Conservation (phyloP, 352 stramenopile species). For the Globisporangium paddicum region DNA sequence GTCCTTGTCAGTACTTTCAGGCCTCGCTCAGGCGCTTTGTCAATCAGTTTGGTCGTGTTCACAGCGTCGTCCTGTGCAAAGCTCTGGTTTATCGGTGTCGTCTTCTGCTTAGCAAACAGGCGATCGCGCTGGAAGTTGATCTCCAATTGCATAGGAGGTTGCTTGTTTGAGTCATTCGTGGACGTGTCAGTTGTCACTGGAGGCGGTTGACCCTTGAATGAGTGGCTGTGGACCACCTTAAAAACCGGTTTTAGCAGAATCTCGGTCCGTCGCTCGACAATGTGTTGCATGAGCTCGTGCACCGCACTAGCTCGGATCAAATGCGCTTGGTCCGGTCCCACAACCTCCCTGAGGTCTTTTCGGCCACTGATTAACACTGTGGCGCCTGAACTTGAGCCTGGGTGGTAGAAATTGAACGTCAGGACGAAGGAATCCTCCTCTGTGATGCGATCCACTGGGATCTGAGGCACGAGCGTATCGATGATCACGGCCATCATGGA, state of each 20-base stretch:
- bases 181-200: background rate
- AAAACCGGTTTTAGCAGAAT: conserved; percentile 11
- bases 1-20: conserved; percentile 56
- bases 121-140: conserved; percentile 49
- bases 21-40: conserved; percentile 37
- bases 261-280: conserved; percentile 41
- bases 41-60: conserved; percentile 61
- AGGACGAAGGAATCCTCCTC: conserved; percentile 55
- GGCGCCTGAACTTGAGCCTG: conserved; percentile 27
- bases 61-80: conserved; percentile 22
- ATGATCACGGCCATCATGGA: conserved; percentile 47
- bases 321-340: conserved; percentile 39
- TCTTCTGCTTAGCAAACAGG: conserved; percentile 66
- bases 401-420: conserved; percentile 57
- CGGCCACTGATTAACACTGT: conserved; percentile 28
- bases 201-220: conserved; percentile 7
- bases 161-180: background rate
- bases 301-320: conserved; percentile 38
- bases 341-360: conserved; percentile 52
- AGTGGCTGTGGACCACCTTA: conserved; percentile 10
- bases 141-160: conserved; percentile 12
- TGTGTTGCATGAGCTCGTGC: conserved; percentile 46
- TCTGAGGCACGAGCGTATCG: conserved; percentile 17
- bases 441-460: conserved; percentile 40
- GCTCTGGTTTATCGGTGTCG: conserved; percentile 38